A percentile compares a stretch with the other conserved stretches of the same genome.
phyloP scores from a whole-genome alignment of 2,329 filamentous ascomycete genomes.

The Beauveria sp. region DNA sequence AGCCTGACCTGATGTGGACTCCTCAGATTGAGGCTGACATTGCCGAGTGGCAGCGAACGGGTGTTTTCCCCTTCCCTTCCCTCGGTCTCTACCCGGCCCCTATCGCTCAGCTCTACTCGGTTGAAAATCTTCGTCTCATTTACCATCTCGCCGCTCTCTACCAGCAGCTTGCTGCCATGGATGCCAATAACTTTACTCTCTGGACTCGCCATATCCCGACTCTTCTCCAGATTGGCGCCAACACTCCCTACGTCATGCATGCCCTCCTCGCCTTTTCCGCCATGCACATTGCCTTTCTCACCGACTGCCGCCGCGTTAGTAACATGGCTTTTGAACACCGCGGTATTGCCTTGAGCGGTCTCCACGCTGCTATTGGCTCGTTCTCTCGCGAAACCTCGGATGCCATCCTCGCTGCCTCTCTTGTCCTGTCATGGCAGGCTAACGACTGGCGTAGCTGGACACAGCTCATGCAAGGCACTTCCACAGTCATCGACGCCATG shows the following conservation, averaged over 20 bases:
- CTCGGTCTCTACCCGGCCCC: constrained; percentile 70
- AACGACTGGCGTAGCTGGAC: constrained; percentile 95
- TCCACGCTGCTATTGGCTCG: constrained; percentile 77
- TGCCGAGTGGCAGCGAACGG: constrained; percentile 74
- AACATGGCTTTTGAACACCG: constrained; percentile 88
- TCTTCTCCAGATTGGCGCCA: constrained; percentile 66
- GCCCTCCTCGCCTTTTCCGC: constrained; percentile 89
- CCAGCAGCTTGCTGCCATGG: constrained; percentile 68
- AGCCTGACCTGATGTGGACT: constrained; percentile 73
- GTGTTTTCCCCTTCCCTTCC: constrained; percentile 77
- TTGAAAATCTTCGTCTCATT: constrained; percentile 78
- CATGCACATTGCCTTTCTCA: constrained; percentile 85
- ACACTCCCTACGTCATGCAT: constrained; percentile 87
- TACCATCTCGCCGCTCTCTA: constrained; percentile 85
- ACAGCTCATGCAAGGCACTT: constrained; percentile 84
- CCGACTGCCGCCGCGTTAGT: constrained; percentile 74
- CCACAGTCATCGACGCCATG: constrained; percentile 87
- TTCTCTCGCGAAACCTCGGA: constrained; percentile 87
- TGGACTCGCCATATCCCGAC: constrained; percentile 92
- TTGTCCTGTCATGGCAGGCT: constrained; percentile 91
- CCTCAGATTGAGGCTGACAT: constrained; percentile 77
- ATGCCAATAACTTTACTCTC: constrained; percentile 76
- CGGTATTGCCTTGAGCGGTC: constrained; percentile 74
- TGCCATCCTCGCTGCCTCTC: constrained; percentile 82
- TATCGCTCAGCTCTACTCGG: constrained; percentile 63